phyloP scores from a whole-genome alignment of 495 filamentous ascomycete species.

The Xylaria curta region DNA sequence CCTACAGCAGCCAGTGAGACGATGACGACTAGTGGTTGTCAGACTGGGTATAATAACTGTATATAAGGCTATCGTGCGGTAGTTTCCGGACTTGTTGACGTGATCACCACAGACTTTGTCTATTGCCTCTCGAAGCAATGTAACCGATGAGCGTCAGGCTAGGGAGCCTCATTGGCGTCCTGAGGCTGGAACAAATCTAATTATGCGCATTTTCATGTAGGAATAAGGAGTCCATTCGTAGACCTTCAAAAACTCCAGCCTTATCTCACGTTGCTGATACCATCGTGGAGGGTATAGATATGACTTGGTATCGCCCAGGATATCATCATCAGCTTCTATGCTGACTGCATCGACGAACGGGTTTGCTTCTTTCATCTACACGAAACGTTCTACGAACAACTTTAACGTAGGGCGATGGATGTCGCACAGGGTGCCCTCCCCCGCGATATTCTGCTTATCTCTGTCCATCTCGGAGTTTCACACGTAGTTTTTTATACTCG shows the following conservation, averaged over 20 bases:
- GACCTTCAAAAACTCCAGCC: background rate
- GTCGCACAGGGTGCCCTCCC: background rate
- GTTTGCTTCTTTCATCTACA: constrained; percentile 4
- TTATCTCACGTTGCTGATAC: background rate
- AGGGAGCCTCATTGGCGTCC: background rate
- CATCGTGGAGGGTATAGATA: constrained; percentile 21
- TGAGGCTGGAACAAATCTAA: background rate
- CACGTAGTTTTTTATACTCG: background rate
- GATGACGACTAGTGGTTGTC: background rate
- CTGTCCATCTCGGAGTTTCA: background rate
- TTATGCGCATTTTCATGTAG: background rate
- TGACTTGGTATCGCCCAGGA: background rate
- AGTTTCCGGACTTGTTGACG: background rate
- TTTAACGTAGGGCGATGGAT: background rate
- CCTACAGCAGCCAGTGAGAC: background rate
- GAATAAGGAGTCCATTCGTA: background rate
- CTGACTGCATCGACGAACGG: constrained; percentile 18
- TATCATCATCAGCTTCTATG: background rate
- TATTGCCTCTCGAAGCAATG: background rate
- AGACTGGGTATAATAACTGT: background rate
- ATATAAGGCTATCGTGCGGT: background rate
- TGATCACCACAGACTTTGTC: background rate
- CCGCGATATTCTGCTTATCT: background rate
- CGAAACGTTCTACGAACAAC: background rate
- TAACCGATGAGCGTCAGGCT: background rate